A percentile compares a stretch with the other conserved stretches of the same genome.
Conservation (phyloP, 331 rosid species). For the Rosa hybrid region DNA sequence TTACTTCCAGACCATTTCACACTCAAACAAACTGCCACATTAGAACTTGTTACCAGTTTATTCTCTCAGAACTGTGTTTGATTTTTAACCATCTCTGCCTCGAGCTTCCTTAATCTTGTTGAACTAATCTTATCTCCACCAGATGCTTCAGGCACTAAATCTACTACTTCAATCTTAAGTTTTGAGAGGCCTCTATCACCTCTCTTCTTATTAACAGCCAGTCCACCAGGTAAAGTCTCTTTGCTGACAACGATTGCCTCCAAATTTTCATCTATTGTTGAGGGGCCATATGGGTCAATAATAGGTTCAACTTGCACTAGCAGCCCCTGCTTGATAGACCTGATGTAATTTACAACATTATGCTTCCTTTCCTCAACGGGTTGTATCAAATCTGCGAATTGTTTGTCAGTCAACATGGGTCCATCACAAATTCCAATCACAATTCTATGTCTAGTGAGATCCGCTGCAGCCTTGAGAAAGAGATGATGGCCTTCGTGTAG, state of each 20-base stretch:
- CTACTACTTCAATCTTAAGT: slow-evolving; percentile 91
- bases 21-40: too few species aligned
- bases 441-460: slow-evolving; percentile 59
- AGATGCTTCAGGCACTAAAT: slow-evolving; percentile 60
- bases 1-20: too few species aligned
- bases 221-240: slow-evolving; percentile 89
- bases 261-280: slow-evolving; percentile 69
- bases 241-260: slow-evolving; percentile 93
- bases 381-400: slow-evolving; percentile 73
- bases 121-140: slow-evolving; percentile 78
- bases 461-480: slow-evolving; percentile 84
- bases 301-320: slow-evolving; percentile 77
- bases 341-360: slow-evolving; percentile 62
- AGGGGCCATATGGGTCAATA: slow-evolving; percentile 85
- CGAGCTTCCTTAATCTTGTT: slow-evolving; percentile 64
- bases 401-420: slow-evolving; percentile 76
- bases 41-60: background rate
- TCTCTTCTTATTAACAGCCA: slow-evolving; percentile 81
- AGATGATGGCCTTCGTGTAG: slow-evolving; percentile 86
- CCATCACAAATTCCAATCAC: slow-evolving; percentile 85
- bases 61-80: slow-evolving; percentile 7
- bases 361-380: slow-evolving; percentile 69
- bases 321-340: slow-evolving; percentile 82
- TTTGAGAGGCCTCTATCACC: slow-evolving; percentile 68
- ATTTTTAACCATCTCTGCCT: slow-evolving; percentile 57